Base-by-base conservation (phyloP, 371 early-diverging fungal genomes). In the Mucor irregularis region DNA sequence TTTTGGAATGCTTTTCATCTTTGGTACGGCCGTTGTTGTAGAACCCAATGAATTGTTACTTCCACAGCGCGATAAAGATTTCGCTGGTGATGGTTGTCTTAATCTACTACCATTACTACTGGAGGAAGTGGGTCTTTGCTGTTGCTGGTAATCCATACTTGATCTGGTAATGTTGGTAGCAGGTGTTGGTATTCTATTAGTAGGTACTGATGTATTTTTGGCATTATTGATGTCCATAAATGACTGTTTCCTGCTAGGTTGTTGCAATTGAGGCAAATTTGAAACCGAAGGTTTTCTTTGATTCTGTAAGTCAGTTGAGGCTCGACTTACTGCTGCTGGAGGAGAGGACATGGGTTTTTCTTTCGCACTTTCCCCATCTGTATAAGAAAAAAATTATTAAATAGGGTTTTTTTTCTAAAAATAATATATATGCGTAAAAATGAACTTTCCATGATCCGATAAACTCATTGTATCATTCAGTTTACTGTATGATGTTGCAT, bases 31-130 rank as follows among this genome's bases (percentile, higher is more conserved):
- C 3, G 38, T 26, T 7, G 17, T 56, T 21, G 29, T 56, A 30
- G 52, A 49, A 19, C n/a, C 31, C n/a, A 39, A 39, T 2, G 53
- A 52, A 11, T 25, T 42, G 29, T 47, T 40, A 47, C 57, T 51
- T 14, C 57, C 39, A 29, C 61, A 50, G n/a, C 49, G 24, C 16
- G 22, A 17, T 19, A 51, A 24, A n/a, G 42, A 39, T 31, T 52
- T 52, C 11, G 54, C 49, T 22, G 61, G 53, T 26, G 61, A 61
- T 17, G 58, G 63, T 28, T 57, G 53, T 13, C 58, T 47, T 58
- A 52, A 35, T 33, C 47, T 56, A 34, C 52, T 56, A 10, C 39
- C 57, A 8, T 42, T 37, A 30, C 22, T 21, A 19, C 10, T 21
- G 9, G 16, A 5, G 10, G 22, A 24, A 24, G 5, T 39, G 17